Percentiles rank a stretch among this genome's conserved stretches.
phyloP scores from a whole-genome alignment of 257 asterid genomes.

The Nemophila menziesii region DNA sequence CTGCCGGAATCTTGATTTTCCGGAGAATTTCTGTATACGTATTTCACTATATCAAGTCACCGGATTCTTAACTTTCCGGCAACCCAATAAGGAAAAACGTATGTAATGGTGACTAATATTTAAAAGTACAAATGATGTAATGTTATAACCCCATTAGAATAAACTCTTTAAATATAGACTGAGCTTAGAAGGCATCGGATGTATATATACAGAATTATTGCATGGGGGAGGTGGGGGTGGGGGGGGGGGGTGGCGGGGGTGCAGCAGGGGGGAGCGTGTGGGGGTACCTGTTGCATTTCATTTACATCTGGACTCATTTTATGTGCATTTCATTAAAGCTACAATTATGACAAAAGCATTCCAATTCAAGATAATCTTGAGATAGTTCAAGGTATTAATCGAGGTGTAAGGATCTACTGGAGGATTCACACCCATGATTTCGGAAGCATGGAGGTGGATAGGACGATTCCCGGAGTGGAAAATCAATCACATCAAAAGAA shows the following conservation, averaged over 20 bases:
- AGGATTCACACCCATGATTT: no score
- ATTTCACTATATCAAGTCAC: constrained; percentile 8
- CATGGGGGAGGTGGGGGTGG: no score
- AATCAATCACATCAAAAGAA: no score
- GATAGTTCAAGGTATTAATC: no score
- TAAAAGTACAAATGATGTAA: neutral
- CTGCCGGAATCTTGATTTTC: constrained; percentile 5
- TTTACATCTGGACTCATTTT: constrained; percentile 70
- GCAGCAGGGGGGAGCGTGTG: no score
- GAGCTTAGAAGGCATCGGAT: constrained; percentile 19
- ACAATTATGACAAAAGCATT: constrained; percentile 17
- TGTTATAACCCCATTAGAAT: constrained; percentile 14
- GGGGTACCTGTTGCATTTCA: no score
- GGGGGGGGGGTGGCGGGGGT: no score
- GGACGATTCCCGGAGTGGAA: no score
- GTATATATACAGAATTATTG: constrained; percentile 40
- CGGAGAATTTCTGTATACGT: constrained; percentile 9
- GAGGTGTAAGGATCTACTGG: no score
- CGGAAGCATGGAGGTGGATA: no score
- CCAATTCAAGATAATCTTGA: no score
- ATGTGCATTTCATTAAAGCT: constrained; percentile 36
- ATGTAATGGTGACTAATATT: neutral
- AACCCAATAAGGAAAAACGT: constrained; percentile 13
- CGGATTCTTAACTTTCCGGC: constrained; percentile 32
- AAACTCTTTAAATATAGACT: constrained; percentile 12